Base-by-base conservation (phyloP, 495 filamentous ascomycete genomes). In the Astrothelium subdiscretum region DNA sequence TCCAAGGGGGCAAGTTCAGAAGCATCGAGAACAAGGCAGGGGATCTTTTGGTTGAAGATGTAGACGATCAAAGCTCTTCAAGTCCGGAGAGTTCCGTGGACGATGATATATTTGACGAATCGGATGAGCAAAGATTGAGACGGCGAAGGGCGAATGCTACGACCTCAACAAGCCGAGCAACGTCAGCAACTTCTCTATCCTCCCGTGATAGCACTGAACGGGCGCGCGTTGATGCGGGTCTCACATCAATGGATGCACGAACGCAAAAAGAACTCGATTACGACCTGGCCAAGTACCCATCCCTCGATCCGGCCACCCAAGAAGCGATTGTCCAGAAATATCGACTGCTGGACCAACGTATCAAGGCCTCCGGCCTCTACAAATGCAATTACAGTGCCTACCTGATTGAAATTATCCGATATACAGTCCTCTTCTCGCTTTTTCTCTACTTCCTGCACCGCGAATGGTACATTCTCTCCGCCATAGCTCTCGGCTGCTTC, bases 1-100 rank as follows among this genome's bases (percentile, higher is more conserved):
- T 98, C 57, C 95, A 97, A 72, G 92, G 92, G 59, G 94, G 94
- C 29, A 82, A 78, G 65, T 97, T 95, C 74, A 83, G 89, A 65
- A 73, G 76, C 3, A 81, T 83, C 60, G 67, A 70, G 24, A 75
- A 83, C 59, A 66, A 69, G 32, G 58, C 58, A 8, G n/a, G 11
- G 6, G 48, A 54, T 10, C 8, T 5, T 8, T 29, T 15, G 24
- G 20, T 15, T 29, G 22, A 27, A 29, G 48, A 54, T 26, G 24
- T 5, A 0, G 48, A 54, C 29, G 73, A 76, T 24, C 77, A 82
- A 18, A 73, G 72, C 15, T 76, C 72, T 58, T 76, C 75, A 43
- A 78, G 76, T 63, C 62, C 71, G 52, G 66, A 63, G 61, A 71
- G 76, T 59, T 81, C 80, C 11, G 76, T 79, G 35, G 72, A 77